Evolutionary conservation across 805 yeast species (phyloP), one percentile per base, ranked within the genome.

Genomic region (Tetrapisispora namnaoensis): DNA sequence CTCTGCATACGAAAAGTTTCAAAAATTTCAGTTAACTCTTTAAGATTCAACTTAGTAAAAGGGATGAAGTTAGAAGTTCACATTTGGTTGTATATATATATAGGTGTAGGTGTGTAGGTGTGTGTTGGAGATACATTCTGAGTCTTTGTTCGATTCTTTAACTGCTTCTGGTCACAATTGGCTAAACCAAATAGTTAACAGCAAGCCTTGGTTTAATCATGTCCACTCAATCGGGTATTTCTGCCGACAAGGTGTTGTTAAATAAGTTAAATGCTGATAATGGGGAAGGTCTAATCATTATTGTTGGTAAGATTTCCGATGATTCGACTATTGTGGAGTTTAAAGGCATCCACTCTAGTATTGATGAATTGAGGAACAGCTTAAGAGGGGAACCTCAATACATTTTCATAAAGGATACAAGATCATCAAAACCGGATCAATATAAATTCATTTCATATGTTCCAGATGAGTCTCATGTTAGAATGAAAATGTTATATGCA

Each of bases 401-500:
- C 55, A 57, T 83, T 20, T 61, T 80, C 18, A 62, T 78, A 37
- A 70, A 71, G 41, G 68, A 72, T 45, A 64, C 61, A 45, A 2
- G 46, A 41, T 37, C 51, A 21, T 36, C 36, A 8, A 27, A 46
- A 42, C 53, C 50, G 10, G 50, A 45, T 11, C 48, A 51, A 16
- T 72, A 69, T 51, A 74, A 78, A 3, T 89, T 91, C 57, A 76
- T 89, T 42, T 80, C 93, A 20, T 90, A 75, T 68, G 90, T 91
- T 47, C 97, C 99, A 0, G 97, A 91, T 63, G 66, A 66, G 45
- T 86, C 96, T 9, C 80, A 82, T 2, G 90, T 91, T 37, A 77
- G 89, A 50, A 74, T 77, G 49, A 93, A 91, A 65, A 93, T 93
- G 97, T 72, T 93, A 44, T 93, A 90, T 64, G 98, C 98, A 4